Conservation (phyloP, 1,284 basidiomycete species). For the Amylostereum areolatum region DNA sequence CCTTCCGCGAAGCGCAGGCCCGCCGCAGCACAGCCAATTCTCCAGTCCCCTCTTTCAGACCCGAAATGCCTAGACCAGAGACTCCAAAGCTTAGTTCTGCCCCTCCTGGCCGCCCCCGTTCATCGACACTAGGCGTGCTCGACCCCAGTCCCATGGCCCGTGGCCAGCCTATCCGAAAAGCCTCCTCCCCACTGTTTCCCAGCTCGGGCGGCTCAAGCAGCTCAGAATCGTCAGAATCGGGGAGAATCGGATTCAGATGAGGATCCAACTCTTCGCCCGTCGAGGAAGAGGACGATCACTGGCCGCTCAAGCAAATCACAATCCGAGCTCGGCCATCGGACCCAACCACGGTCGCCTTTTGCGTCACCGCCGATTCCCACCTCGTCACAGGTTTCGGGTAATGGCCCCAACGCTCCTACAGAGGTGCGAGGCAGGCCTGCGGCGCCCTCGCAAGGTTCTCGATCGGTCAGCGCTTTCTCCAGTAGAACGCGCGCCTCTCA, state of each 20-base stretch:
- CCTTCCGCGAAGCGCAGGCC: conserved; percentile 71
- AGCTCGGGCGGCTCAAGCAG: conserved; percentile 10
- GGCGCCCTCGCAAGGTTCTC: not conserved
- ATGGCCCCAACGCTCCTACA: not conserved
- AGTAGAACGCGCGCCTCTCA: conserved; percentile 19
- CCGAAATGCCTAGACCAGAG: conserved; percentile 30
- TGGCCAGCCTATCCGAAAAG: conserved; percentile 12
- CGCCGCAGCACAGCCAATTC: conserved; percentile 55
- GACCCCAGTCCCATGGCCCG: conserved; percentile 6
- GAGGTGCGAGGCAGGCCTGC: not conserved
- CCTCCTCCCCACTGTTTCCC: conserved; percentile 11
- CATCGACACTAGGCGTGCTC: conserved; percentile 6
- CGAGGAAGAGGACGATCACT: conserved; percentile 28
- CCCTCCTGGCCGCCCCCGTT: conserved; percentile 7
- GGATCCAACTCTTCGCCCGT: conserved; percentile 27
- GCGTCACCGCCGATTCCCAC: conserved; percentile 11
- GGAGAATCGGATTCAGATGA: conserved; percentile 29
- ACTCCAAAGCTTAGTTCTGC: not conserved
- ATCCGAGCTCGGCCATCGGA: conserved; percentile 25
- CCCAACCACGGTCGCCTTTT: conserved; percentile 11
- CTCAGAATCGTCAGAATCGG: conserved; percentile 24
- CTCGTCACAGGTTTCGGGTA: conserved; percentile 8
- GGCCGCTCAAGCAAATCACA: conserved; percentile 17
- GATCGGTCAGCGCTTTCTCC: conserved; percentile 11
- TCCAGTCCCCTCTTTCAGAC: conserved; percentile 47